phyloP scores from a whole-genome alignment of 768 basidiomycete species.

The Kwoniella newhampshirensis region DNA sequence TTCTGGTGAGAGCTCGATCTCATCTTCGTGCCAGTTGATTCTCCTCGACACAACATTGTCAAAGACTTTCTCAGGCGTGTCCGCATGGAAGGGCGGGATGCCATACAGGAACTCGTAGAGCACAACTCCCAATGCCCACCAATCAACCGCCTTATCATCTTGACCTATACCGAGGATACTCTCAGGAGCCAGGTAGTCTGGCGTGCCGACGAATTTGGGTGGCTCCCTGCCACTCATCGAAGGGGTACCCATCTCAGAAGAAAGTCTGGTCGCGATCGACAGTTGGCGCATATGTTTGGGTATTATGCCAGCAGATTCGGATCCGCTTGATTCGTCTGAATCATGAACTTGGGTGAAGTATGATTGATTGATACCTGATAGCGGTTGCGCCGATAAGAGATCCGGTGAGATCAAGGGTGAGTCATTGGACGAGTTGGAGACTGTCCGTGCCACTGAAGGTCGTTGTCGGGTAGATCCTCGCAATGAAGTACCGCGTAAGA shows the following conservation, averaged over 20 bases:
- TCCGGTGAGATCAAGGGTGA: constrained; percentile 53
- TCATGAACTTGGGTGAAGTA: constrained; percentile 49
- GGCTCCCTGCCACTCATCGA: constrained; percentile 62
- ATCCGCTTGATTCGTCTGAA: constrained; percentile 74
- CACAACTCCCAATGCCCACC: constrained; percentile 99
- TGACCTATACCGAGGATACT: constrained; percentile 82
- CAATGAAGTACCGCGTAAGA: constrained; percentile 42
- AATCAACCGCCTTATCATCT: constrained; percentile 93
- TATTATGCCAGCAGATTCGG: constrained; percentile 59
- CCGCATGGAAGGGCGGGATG: constrained; percentile 95
- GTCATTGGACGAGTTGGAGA: constrained; percentile 42
- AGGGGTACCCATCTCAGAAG: constrained; percentile 54
- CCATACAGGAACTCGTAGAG: constrained; percentile 98
- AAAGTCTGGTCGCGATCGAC: constrained; percentile 26
- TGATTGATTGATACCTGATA: constrained; percentile 46
- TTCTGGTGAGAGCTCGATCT: constrained; percentile 69
- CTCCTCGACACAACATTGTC: constrained; percentile 95
- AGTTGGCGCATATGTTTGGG: constrained; percentile 34
- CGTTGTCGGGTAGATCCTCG: constrained; percentile 22
- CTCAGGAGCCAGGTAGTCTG: constrained; percentile 88
- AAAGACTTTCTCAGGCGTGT: constrained; percentile 94
- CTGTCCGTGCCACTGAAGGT: constrained; percentile 57
- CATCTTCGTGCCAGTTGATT: constrained; percentile 94
- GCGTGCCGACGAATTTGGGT: constrained; percentile 94
- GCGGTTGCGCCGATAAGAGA: constrained; percentile 29